Base-by-base conservation (phyloP, 2,329 filamentous ascomycete genomes). In the Cryphonectria nitschkei region DNA sequence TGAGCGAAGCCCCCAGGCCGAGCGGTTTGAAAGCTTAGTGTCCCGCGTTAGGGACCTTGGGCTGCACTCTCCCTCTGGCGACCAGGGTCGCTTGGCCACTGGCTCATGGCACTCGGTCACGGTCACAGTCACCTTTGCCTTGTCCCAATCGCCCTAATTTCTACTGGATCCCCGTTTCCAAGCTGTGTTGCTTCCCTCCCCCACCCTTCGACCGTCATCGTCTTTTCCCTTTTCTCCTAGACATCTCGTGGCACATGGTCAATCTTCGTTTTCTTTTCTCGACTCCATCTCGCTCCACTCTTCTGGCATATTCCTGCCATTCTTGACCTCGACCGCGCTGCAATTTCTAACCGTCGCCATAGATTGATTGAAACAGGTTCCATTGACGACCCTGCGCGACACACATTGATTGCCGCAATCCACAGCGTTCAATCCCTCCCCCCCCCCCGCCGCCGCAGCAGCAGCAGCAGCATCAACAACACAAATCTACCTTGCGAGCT, bases 1-100 rank as follows among this genome's bases (percentile, higher is more conserved):
- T 60, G 63, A 41, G 68, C 69, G 65, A 70, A 66, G 54, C 60
- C 43, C 67, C 37, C 16, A 62, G 39, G 65, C 52, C 41, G 43
- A 56, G 65, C 63, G 68, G 70, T 72, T 67, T 34, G 34, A 63
- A 50, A 72, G 70, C 67, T 72, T 72, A 54, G 64, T 68, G 64
- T 67, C 50, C 70, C 50, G 63, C 22, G 26, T 6, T 32, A n/a
- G 26, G 65, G 64, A 58, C 60, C 70, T 63, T 63, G 64, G 68
- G 41, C 65, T 54, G 68, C 50, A 37, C 67, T 46, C 50, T 39
- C 65, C 69, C 67, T 29, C 60, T 69, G 68, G 46, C 68, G 63
- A 54, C 37, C 34, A 41, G 29, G 54, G 61, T 37, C 41, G n/a
- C 60, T 64, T 65, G 70, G 67, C 66, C 65, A 54, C 66, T 65